phyloP scores from a whole-genome alignment of 2,329 filamentous ascomycete species.

The Alternaria sp. region DNA sequence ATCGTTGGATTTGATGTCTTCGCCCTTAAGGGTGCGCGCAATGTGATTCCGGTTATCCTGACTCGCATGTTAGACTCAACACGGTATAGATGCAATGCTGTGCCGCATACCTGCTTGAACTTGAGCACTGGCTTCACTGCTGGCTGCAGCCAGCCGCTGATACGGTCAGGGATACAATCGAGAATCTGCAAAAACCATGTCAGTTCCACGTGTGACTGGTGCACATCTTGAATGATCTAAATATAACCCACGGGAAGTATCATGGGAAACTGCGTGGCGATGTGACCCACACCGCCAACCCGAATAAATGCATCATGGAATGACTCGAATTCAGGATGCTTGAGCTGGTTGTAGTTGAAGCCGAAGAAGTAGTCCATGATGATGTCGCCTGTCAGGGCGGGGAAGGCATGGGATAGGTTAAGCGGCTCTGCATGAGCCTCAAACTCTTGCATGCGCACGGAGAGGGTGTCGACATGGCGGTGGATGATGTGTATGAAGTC shows the following conservation, averaged over 20 bases:
- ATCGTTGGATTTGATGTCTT: constrained; percentile 40
- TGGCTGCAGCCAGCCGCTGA: constrained; percentile 41
- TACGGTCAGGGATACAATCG: constrained; percentile 38
- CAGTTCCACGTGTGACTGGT: neutral
- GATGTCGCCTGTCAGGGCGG: constrained; percentile 54
- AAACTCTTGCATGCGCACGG: constrained; percentile 38
- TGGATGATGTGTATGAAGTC: constrained; percentile 46
- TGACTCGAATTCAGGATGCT: constrained; percentile 42
- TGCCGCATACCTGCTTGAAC: constrained; percentile 36
- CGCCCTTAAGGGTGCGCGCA: constrained; percentile 33
- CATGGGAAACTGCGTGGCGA: constrained; percentile 42
- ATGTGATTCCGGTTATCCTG: constrained; percentile 36
- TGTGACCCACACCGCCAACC: constrained; percentile 38
- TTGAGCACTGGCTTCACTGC: constrained; percentile 39
- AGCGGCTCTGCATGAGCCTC: constrained; percentile 37
- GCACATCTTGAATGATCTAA: neutral
- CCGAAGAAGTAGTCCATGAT: constrained; percentile 54
- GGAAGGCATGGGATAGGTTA: constrained; percentile 44
- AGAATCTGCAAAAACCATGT: constrained; percentile 30
- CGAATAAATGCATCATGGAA: constrained; percentile 45
- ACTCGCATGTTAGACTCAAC: neutral
- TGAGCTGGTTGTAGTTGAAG: constrained; percentile 43
- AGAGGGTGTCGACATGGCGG: constrained; percentile 42
- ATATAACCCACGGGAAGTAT: constrained; percentile 35
- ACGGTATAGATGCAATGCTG: neutral